Evolutionary conservation across 192 early-diverging fungal species (phyloP).

Genomic region (Geranomyces michiganensis): DNA sequence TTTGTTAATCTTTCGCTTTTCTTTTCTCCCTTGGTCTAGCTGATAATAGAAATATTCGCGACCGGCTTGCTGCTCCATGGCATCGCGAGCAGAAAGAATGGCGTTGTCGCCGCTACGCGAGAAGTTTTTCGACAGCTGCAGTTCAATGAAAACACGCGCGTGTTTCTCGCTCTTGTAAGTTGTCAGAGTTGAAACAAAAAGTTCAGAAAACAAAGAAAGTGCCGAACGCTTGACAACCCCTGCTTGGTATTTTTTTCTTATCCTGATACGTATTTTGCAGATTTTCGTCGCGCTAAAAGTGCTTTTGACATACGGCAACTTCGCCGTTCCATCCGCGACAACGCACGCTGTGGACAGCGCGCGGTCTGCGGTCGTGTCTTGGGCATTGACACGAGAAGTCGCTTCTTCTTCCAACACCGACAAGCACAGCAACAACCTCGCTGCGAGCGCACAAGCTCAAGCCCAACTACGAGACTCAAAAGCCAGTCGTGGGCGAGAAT

Average conservation of each 20-base stretch:
- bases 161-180: conserved; percentile 35
- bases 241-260: no score
- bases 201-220: no score
- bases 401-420: not conserved
- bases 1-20: not conserved
- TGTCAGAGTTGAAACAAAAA: not conserved
- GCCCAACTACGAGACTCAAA: not conserved
- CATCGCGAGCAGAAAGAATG: not conserved
- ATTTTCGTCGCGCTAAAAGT: conserved; percentile 36
- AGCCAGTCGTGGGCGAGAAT: not conserved
- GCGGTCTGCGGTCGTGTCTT: conserved; percentile 35
- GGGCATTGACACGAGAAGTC: conserved; percentile 28
- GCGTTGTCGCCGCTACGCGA: conserved; percentile 26
- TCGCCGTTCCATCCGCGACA: conserved; percentile 12
- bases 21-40: conserved; percentile 9
- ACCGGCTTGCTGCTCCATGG: conserved; percentile 28
- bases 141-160: conserved; percentile 28
- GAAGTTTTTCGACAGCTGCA: conserved; percentile 35
- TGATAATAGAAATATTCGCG: conserved; percentile 33
- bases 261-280: no score
- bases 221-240: no score
- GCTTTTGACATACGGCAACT: conserved; percentile 21
- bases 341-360: conserved; percentile 36
- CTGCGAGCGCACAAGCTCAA: not conserved
- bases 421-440: no score